Evolutionary conservation across 352 stramenopile genomes (phyloP), one percentile per base, ranked within the genome.

Genomic region (Pythium vanterpoolii): DNA sequence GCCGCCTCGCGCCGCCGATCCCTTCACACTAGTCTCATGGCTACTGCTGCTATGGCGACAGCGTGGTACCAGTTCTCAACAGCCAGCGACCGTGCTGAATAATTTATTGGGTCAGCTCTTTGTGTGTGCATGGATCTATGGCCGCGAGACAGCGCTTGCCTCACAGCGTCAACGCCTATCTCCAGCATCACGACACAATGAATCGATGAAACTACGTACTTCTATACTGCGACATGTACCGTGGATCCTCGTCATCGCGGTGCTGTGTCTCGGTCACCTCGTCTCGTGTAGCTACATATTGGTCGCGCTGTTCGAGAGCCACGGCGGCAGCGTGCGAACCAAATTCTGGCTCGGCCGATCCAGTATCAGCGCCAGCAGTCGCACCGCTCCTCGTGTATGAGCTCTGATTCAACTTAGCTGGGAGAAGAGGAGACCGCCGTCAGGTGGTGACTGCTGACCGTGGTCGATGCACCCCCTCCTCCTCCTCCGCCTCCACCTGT

Each of bases 321-420:
- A 93, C 34, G 82, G 82, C 60, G 73, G 87, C 34, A 59, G 21
- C 28, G 44, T 57, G 1, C 69, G 68, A 8, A 52, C 54, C 45
- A 86, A 77, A 52, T 91, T 93, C 51, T 93, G 82, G 76, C 60
- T 86, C n/a, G 84, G 84, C 26, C 54, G 58, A 19, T 71, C 71
- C 50, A 63, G n/a, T n/a, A n/a, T n/a, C n/a, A n/a, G 60, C 19
- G 8, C 16, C 6, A 30, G 33, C 16, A 66, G 50, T 18, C 56
- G 47, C 18, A 60, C 46, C 14, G 36, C 49, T 2, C 57, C 64
- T 19, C 46, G 39, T 4, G 58, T 66, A 5, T 67, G 43, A 38
- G 33, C 33, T 38, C 33, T 38, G n/a, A n/a, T n/a, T 38, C 2
- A 38, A 9, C 16, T 6, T 38, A 9, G 16, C 10, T 38, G 33